Base-by-base conservation (phyloP, 208 protist species). In the Acanthamoeba divionensis region DNA sequence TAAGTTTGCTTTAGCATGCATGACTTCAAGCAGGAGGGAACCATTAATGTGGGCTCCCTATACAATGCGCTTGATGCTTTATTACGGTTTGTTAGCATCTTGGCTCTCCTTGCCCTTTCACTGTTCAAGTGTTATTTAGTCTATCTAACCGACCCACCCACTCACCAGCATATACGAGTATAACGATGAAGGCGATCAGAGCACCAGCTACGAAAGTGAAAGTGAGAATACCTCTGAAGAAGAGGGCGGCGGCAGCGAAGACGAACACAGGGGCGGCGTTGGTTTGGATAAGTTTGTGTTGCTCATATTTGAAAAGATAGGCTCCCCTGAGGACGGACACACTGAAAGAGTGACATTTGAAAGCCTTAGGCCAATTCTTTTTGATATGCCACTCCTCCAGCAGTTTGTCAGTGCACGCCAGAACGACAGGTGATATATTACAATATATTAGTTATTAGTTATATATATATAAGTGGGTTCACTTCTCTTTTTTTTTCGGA, bases 1-100 rank as follows among this genome's bases (percentile, higher is more conserved):
- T n/a, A n/a, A 75, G 65, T 75, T 75, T 75, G 65, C 41, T 75
- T 75, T n/a, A n/a, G 41, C 26, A 44, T 75, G 65, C 65, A 75
- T 6, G 65, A 75, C 29, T 33, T 75, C 5, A 75, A 75, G 31
- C n/a, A 33, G 0, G 29, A n/a, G 26, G 65, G 65, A 24, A 33
- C 65, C 18, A 75, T 75, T 38, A 75, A 75, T 36, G 21, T 75
- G 65, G 31, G 65, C 24, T 44, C n/a, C 24, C 31, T 75, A 36
- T 75, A 75, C 29, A 75, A 75, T 36, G 65, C 65, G 21, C 21
- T 75, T n/a, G 65, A 75, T 75, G 65, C 65, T 44, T 75, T 75
- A 5, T 45, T n/a, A 6, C 21, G 65, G 65, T 75, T n/a, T 36
- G n/a, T 75, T 21, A 7, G 65, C 31, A 5, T n/a, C n/a, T n/a